These are phyloP conservation scores for Candida chauliodis DNA, from an alignment of 805 yeast species.

Conservation along the genomic window DNA sequence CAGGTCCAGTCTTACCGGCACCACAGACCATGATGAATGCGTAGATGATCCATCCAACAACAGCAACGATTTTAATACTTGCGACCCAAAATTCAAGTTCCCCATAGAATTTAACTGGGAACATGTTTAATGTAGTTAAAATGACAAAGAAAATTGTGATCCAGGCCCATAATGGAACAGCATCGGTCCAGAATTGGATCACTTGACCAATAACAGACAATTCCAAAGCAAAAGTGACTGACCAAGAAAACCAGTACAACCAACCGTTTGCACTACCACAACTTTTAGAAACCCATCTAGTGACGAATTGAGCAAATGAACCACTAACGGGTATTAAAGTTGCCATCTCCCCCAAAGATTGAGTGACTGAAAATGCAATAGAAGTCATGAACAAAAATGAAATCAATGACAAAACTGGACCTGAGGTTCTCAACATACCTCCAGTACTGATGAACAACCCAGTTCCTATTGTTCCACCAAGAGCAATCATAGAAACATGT, in stretches of 20 bases:
- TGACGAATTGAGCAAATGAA: constrained; percentile 67
- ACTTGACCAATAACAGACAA: constrained; percentile 67
- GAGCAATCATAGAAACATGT: constrained; percentile 71
- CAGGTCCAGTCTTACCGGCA: constrained; percentile 65
- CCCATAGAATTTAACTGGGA: constrained; percentile 70
- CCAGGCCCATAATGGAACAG: constrained; percentile 73
- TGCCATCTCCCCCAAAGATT: constrained; percentile 78
- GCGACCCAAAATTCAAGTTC: constrained; percentile 78
- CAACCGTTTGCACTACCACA: constrained; percentile 71
- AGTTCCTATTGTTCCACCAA: constrained; percentile 80
- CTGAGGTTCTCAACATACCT: constrained; percentile 44
- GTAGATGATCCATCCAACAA: constrained; percentile 66
- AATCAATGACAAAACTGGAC: constrained; percentile 67
- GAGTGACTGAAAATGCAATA: constrained; percentile 63
- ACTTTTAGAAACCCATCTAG: constrained; percentile 66
- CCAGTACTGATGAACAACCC: constrained; percentile 70
- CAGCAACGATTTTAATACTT: constrained; percentile 60
- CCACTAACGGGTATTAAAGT: constrained; percentile 68
- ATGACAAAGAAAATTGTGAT: constrained; percentile 62
- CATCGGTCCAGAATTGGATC: constrained; percentile 61
- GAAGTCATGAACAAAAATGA: constrained; percentile 66
- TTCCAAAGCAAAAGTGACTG: constrained; percentile 72
- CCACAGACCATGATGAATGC: constrained; percentile 73
- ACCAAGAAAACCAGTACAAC: constrained; percentile 77
- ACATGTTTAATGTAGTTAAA: constrained; percentile 50